Conservation (phyloP, 2,329 filamentous ascomycete genomes). For the Xylaria sp. region DNA sequence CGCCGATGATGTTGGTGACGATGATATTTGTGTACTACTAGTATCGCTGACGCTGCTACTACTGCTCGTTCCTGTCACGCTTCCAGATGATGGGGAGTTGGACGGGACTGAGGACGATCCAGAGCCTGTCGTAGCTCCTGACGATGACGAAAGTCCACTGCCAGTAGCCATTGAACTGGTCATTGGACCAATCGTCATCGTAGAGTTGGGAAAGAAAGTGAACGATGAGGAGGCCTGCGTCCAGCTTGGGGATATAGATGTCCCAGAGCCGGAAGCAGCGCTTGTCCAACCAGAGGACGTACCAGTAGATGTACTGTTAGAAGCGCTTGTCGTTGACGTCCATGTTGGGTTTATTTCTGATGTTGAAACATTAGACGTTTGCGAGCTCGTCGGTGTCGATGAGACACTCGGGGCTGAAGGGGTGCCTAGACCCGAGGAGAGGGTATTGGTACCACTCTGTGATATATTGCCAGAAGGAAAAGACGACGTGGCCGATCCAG, state of each 20-base stretch:
- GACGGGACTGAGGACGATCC: not conserved
- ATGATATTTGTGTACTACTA: conserved; percentile 4
- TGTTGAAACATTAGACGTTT: conserved; percentile 1
- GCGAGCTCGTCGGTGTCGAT: not conserved
- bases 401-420: not conserved
- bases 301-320: conserved; percentile 3
- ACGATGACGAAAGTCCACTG: not conserved
- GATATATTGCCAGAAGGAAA: not conserved
- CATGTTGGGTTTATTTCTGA: not conserved
- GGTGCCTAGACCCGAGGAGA: not conserved
- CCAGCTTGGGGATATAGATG: not conserved
- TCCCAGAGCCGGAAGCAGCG: conserved; percentile 1
- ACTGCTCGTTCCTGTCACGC: conserved; percentile 11
- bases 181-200: conserved; percentile 6
- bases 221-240: conserved; percentile 3
- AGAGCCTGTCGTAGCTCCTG: conserved; percentile 5
- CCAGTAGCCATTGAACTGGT: conserved; percentile 3
- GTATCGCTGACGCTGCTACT: not conserved
- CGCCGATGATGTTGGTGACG: not conserved
- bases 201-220: conserved; percentile 10
- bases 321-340: not conserved
- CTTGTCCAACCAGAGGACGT: not conserved
- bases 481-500: conserved; percentile 8
- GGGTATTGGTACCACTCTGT: not conserved
- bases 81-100: not conserved